A percentile compares a stretch with the other conserved stretches of the same genome.
Evolutionary conservation across 2,329 filamentous ascomycete genomes (phyloP).

Genomic region (Hymenotorrendiella dingleyae): DNA sequence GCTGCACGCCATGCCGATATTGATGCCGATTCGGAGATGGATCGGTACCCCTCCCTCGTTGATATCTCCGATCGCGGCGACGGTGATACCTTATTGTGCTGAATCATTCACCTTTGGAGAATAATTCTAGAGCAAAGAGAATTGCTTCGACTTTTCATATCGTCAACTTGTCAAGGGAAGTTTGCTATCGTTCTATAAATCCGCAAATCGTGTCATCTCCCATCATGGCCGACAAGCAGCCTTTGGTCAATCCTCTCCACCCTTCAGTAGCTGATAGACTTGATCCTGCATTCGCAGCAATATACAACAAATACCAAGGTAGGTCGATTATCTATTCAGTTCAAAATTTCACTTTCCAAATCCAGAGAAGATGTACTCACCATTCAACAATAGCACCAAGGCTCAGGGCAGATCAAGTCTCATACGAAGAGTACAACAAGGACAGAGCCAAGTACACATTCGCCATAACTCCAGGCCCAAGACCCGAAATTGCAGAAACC

Average conservation of each 20-base stretch:
- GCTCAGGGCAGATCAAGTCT: constrained; percentile 19
- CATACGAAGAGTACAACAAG: constrained; percentile 20
- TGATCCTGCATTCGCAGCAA: constrained; percentile 19
- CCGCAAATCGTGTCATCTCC: no score
- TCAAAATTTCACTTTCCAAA: neutral
- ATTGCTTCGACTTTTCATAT: no score
- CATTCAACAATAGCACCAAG: constrained; percentile 11
- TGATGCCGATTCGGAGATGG: no score
- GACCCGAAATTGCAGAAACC: constrained; percentile 14
- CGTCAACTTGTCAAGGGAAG: no score
- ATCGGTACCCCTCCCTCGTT: no score
- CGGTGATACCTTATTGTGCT: no score
- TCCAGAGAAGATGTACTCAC: neutral
- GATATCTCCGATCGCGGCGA: no score
- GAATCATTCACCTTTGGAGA: no score
- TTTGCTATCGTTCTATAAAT: no score
- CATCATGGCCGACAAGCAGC: constrained; percentile 15
- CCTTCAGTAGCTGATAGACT: constrained; percentile 15
- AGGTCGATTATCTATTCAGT: no score
- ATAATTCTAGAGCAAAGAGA: no score
- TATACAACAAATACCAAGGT: constrained; percentile 23
- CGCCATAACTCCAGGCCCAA: constrained; percentile 12
- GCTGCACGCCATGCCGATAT: no score
- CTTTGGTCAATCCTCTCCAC: constrained; percentile 19
- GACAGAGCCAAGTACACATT: constrained; percentile 21